Conservation (phyloP, 2,329 filamentous ascomycete species). For the Sporothrix humicola region DNA sequence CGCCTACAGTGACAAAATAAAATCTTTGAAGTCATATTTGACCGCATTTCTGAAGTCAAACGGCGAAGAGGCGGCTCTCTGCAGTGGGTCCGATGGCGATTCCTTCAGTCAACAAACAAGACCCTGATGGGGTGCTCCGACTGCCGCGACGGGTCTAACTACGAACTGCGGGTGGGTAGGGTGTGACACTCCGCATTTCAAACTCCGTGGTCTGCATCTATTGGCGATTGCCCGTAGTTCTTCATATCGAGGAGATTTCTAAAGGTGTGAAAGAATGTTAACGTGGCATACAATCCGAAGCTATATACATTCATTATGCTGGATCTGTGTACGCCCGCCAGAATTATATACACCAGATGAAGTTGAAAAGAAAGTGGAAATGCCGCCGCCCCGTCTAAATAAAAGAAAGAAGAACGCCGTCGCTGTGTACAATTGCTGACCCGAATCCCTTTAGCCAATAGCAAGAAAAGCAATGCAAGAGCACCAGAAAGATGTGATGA, state of each 20-base stretch:
- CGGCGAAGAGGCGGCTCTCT: neutral
- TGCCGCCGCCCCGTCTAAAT: constrained; percentile 24
- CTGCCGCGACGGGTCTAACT: neutral
- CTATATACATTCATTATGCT: constrained; percentile 23
- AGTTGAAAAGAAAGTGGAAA: neutral
- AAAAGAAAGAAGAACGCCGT: constrained; percentile 27
- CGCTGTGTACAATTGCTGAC: constrained; percentile 31
- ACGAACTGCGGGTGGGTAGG: neutral
- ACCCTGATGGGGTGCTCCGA: constrained; percentile 24
- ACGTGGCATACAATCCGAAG: neutral
- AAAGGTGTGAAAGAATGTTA: neutral
- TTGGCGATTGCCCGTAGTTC: neutral
- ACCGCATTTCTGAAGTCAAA: neutral
- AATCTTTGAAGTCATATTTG: no score
- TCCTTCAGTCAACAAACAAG: neutral
- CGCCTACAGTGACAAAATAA: no score
- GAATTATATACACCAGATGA: constrained; percentile 24
- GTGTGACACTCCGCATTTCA: constrained; percentile 9
- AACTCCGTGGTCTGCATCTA: neutral
- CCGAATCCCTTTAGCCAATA: neutral
- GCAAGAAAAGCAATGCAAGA: constrained; percentile 12
- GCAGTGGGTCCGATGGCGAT: constrained; percentile 8
- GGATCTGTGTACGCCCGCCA: neutral
- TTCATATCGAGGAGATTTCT: no score
- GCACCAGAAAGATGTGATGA: neutral